These are phyloP conservation scores for Saturnispora dispora DNA, from an alignment of 805 yeast genomes.

Conservation along the genomic window DNA sequence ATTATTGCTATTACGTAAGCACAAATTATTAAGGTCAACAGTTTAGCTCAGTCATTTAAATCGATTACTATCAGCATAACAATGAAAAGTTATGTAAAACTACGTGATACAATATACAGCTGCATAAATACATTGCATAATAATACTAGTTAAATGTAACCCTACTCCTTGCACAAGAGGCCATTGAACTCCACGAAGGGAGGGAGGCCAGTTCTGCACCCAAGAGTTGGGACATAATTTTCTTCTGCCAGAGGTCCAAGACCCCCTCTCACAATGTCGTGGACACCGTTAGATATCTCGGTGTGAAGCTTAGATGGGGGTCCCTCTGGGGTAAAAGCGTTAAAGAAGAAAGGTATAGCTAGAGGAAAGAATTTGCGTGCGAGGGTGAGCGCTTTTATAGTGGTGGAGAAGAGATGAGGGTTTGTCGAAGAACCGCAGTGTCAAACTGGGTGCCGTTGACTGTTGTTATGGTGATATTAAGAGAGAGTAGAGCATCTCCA, in stretches of 20 bases:
- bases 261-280: slow-evolving; percentile 7
- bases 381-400: not conserved
- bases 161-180: slow-evolving; percentile 10
- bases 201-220: slow-evolving; percentile 9
- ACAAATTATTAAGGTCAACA: too few species aligned
- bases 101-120: too few species aligned
- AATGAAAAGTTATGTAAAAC: too few species aligned
- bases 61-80: too few species aligned
- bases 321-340: slow-evolving; percentile 5
- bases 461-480: not conserved
- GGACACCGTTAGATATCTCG: slow-evolving; percentile 5
- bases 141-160: slow-evolving; percentile 1
- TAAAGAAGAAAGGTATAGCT: not conserved
- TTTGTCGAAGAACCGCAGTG: slow-evolving; percentile 3
- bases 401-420: not conserved
- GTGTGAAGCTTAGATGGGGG: slow-evolving; percentile 3
- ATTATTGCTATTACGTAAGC: too few species aligned
- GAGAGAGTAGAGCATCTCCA: not conserved
- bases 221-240: slow-evolving; percentile 6
- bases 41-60: too few species aligned
- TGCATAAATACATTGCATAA: too few species aligned
- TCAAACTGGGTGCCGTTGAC: not conserved
- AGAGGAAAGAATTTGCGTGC: not conserved
- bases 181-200: slow-evolving; percentile 10
- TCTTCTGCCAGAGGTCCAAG: not conserved